phyloP scores from a whole-genome alignment of 2,329 filamentous ascomycete species.

The Fusarium sororula region DNA sequence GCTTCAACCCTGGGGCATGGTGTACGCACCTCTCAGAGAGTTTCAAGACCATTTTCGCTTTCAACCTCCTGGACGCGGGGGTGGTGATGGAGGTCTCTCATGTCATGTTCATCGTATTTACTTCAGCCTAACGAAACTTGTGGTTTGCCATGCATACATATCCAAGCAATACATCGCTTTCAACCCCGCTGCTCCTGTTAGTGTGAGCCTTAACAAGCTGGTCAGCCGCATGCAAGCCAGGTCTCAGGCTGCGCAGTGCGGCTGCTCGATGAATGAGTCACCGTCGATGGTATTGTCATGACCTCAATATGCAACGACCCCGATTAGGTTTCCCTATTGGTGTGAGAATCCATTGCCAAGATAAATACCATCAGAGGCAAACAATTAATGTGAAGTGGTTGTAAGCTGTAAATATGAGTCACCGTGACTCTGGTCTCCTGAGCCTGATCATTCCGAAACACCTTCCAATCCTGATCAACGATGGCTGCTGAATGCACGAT shows the following conservation, averaged over 20 bases:
- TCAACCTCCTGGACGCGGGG: not conserved
- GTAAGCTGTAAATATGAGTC: no score
- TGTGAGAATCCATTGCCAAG: accelerated
- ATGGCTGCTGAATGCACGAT: not conserved
- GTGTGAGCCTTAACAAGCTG: accelerated
- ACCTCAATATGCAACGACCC: no score
- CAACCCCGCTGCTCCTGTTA: accelerated
- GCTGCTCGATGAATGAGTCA: not conserved
- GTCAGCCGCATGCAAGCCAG: not conserved
- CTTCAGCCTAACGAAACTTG: not conserved
- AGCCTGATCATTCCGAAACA: not conserved
- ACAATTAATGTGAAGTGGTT: accelerated
- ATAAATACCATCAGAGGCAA: not conserved
- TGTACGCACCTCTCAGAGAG: not conserved
- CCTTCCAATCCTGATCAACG: not conserved
- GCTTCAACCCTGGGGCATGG: not conserved
- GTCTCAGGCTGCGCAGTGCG: no score
- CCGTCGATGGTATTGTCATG: no score
- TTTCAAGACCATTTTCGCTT: not conserved
- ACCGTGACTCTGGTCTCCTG: not conserved
- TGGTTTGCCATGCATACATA: not conserved
- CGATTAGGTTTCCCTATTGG: accelerated
- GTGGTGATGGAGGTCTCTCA: not conserved
- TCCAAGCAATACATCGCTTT: not conserved
- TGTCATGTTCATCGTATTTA: not conserved